Conservation (phyloP, 1,284 basidiomycete genomes). For the Trametes sp. region DNA sequence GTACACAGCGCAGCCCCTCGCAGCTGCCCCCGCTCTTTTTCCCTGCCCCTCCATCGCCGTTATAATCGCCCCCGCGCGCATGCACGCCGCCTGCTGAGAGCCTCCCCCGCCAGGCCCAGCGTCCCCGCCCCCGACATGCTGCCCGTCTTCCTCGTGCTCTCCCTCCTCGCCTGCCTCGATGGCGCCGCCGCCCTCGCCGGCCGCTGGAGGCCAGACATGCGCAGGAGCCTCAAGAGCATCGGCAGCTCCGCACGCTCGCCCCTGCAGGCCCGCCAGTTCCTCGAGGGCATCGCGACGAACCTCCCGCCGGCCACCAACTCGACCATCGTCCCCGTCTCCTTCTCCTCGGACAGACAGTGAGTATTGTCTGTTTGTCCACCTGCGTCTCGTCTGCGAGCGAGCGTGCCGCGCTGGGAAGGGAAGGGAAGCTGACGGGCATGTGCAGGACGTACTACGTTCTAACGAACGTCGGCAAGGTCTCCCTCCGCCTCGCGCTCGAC, state of each 20-base stretch:
- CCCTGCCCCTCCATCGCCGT: not conserved
- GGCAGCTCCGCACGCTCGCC: not conserved
- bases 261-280: slow-evolving; percentile 29
- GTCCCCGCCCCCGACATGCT: slow-evolving; percentile 29
- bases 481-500: slow-evolving; percentile 74
- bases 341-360: slow-evolving; percentile 44
- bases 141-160: slow-evolving; percentile 26
- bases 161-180: slow-evolving; percentile 33
- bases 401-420: too few species aligned
- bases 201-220: slow-evolving; percentile 32
- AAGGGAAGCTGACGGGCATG: not conserved
- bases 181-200: slow-evolving; percentile 20
- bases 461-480: slow-evolving; percentile 64
- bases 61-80: slow-evolving; percentile 15
- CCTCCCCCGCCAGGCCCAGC: slow-evolving; percentile 6
- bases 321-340: slow-evolving; percentile 38
- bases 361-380: too few species aligned
- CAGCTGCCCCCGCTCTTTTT: slow-evolving; percentile 14
- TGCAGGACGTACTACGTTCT: slow-evolving; percentile 71
- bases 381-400: not conserved
- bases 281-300: slow-evolving; percentile 35
- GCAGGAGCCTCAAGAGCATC: slow-evolving; percentile 16
- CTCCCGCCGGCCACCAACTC: slow-evolving; percentile 35
- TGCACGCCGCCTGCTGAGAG: slow-evolving; percentile 22
- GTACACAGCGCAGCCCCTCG: not conserved